Base-by-base conservation (phyloP, 805 yeast genomes). In the Ogataea polymorpha region DNA sequence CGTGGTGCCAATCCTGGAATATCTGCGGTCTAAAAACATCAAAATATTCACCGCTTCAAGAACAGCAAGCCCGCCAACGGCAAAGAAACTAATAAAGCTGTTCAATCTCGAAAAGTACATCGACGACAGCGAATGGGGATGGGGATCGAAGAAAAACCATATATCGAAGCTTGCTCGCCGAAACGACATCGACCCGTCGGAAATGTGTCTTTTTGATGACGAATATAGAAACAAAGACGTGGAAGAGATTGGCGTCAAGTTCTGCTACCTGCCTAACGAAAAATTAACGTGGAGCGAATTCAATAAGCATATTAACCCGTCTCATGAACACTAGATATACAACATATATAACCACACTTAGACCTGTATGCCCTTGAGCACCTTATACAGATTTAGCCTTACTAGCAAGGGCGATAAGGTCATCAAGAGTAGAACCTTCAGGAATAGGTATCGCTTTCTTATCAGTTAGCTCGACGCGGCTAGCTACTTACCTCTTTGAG, bases 221-320 rank as follows among this genome's bases (percentile, higher is more conserved):
- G 96, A 88, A 60, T 54, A 64, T 41, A 70, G 96, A 48, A 88
- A 88, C 55, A 72, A 65, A 46, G 96, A 88, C 51, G 96, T 88
- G 4, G 82, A 77, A 53, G 53, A 61, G 17, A 70, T 84, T 12
- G 89, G 89, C 4, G 87, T 86, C 20, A 72, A 75, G 38, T 88
- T 88, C 60, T 76, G 78, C 12, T 75, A 79, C 55, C 75, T 88
- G 7, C 67, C 67, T 6, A 76, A 80, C 52, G 82, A 81, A 31
- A 65, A 66, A 0, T 69, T 83, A 24, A 77, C 80, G 1, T 70
- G 80, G 70, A 52, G 63, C 14, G 54, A 76, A n/a, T 81, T 77
- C 49, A 30, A 31, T 7, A 31, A 24, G 14, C 41, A 37, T 32
- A 32, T 31, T 3, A 32, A 32, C 18, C 26, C 35, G 27, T 14